Percentiles rank a stretch among this genome's conserved stretches.
phyloP scores from a whole-genome alignment of 164 flowering plant genomes.

The Amborella trichopoda region DNA sequence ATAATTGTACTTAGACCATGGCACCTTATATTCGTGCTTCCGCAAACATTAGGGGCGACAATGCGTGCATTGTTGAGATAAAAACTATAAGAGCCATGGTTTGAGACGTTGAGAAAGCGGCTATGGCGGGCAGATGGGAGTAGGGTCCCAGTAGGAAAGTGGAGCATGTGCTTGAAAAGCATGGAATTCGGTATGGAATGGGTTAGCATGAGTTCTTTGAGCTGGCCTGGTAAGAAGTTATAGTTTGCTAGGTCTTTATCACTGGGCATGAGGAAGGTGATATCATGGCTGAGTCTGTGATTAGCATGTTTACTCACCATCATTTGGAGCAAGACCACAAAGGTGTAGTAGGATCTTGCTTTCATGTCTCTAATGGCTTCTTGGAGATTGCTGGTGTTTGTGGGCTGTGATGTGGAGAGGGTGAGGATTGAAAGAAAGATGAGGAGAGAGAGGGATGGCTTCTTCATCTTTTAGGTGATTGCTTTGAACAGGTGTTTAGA shows the following conservation, averaged over 20 bases:
- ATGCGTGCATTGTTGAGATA: slow-evolving; percentile 47
- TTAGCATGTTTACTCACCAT: not conserved
- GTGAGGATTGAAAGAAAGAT: not conserved
- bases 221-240: slow-evolving; percentile 12
- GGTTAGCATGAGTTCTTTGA: slow-evolving; percentile 40
- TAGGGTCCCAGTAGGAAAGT: slow-evolving; percentile 48
- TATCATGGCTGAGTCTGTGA: no score
- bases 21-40: slow-evolving; percentile 56
- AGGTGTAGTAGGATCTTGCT: not conserved
- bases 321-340: not conserved
- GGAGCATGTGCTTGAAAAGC: slow-evolving; percentile 39
- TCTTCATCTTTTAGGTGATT: not conserved
- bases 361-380: not conserved
- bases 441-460: not conserved
- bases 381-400: not conserved
- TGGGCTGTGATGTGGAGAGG: not conserved
- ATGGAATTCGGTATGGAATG: slow-evolving; percentile 71
- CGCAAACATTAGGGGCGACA: slow-evolving; percentile 61
- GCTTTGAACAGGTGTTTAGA: not conserved
- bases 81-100: slow-evolving; percentile 37
- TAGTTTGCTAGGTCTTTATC: slow-evolving; percentile 34
- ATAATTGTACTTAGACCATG: slow-evolving; percentile 70
- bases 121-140: slow-evolving; percentile 39
- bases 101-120: slow-evolving; percentile 30
- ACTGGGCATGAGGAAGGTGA: slow-evolving; percentile 89